Conservation (phyloP, 208 protist genomes). For the Eutreptiella sp. region DNA sequence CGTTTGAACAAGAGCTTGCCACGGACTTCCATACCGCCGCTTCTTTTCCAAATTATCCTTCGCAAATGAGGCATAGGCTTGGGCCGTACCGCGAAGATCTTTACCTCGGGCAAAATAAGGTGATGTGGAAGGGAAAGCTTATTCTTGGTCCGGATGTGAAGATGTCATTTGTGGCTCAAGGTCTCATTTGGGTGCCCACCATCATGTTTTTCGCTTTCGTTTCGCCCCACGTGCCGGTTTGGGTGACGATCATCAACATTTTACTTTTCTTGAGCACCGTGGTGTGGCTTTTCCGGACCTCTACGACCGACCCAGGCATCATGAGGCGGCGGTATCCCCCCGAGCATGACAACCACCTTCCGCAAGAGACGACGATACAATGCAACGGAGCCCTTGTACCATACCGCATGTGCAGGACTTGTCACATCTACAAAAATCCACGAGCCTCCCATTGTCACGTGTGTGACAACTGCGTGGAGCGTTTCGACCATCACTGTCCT, state of each 20-base stretch:
- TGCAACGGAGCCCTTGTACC: neutral
- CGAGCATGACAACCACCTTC: neutral
- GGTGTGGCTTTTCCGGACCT: neutral
- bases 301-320: slow-evolving; percentile 26
- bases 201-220: slow-evolving; percentile 4
- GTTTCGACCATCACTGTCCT: slow-evolving; percentile 81
- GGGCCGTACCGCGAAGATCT: too few species aligned
- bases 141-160: too few species aligned
- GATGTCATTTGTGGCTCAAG: neutral
- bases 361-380: neutral
- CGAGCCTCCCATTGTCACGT: slow-evolving; percentile 72
- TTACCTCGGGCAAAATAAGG: too few species aligned
- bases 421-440: slow-evolving; percentile 43
- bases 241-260: neutral
- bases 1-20: too few species aligned
- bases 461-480: slow-evolving; percentile 78
- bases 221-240: neutral
- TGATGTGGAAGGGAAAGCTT: too few species aligned
- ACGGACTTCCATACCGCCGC: too few species aligned
- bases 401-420: slow-evolving; percentile 47
- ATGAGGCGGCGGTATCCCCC: slow-evolving; percentile 9
- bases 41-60: too few species aligned
- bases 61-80: too few species aligned
- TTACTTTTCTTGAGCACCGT: neutral
- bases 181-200: slow-evolving; percentile 8